These are phyloP conservation scores for Amanita molliuscula DNA, from an alignment of 768 basidiomycete species.

Conservation along the genomic window DNA sequence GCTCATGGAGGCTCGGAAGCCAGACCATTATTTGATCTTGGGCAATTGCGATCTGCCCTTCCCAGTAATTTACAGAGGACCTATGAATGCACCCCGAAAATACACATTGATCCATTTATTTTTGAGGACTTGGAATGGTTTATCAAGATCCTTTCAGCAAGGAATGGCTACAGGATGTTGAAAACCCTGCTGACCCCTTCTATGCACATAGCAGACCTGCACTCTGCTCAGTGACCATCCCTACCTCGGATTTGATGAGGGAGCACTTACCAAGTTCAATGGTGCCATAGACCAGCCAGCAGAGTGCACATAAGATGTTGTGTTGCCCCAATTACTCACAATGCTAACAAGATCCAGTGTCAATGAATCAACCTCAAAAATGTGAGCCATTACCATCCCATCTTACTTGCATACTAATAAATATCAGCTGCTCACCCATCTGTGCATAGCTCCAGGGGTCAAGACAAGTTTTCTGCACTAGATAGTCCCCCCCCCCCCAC, in stretches of 20 bases:
- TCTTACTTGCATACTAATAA: neutral
- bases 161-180: neutral
- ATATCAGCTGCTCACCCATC: neutral
- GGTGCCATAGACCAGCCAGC: neutral
- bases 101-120: neutral
- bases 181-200: neutral
- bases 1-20: neutral
- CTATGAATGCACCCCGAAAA: neutral
- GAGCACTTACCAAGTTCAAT: neutral
- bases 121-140: neutral
- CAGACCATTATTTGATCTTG: neutral
- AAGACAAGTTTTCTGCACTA: neutral
- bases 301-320: neutral
- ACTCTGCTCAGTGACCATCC: neutral
- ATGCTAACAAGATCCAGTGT: neutral
- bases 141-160: neutral
- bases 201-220: neutral
- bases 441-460: neutral
- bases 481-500: neutral
- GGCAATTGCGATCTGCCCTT: neutral
- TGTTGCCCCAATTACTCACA: neutral
- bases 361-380: neutral
- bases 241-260: neutral
- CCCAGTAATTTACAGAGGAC: neutral
- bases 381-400: neutral